Evolutionary conservation across 257 asterid species (phyloP).

Genomic region (Solanum corneliomulleri): DNA sequence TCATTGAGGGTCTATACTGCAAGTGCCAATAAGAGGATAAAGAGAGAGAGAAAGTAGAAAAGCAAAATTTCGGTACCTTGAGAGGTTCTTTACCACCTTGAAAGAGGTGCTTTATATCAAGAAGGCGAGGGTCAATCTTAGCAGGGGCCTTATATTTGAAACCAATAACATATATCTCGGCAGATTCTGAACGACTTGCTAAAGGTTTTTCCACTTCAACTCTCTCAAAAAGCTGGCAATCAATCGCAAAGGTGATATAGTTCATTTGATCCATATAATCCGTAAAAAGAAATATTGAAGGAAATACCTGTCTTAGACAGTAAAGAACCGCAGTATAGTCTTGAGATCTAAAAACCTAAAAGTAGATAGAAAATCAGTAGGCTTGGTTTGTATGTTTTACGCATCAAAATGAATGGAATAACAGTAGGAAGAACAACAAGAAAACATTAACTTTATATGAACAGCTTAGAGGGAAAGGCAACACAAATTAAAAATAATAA

Average conservation of each 20-base stretch:
- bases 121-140: slow-evolving; percentile 90
- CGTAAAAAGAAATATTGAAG: not conserved
- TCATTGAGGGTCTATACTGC: not conserved
- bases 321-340: slow-evolving; percentile 77
- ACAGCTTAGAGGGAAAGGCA: not conserved
- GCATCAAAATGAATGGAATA: too few species aligned
- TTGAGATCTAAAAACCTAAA: slow-evolving; percentile 88
- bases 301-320: slow-evolving; percentile 74
- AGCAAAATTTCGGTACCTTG: slow-evolving; percentile 32
- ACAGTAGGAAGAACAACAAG: not conserved
- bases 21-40: not conserved
- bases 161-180: slow-evolving; percentile 77
- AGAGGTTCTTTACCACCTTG: slow-evolving; percentile 70
- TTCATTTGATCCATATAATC: not conserved
- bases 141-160: slow-evolving; percentile 87
- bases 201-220: slow-evolving; percentile 89
- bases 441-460: too few species aligned
- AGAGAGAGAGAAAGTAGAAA: not conserved
- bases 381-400: too few species aligned
- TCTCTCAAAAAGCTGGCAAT: slow-evolving; percentile 73
- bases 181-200: slow-evolving; percentile 80
- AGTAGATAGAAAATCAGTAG: not conserved
- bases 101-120: slow-evolving; percentile 80
- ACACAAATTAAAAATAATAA: not conserved
- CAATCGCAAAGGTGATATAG: slow-evolving; percentile 1